phyloP scores from a whole-genome alignment of 2,329 filamentous ascomycete genomes.

The Exophiala dermatitidis region DNA sequence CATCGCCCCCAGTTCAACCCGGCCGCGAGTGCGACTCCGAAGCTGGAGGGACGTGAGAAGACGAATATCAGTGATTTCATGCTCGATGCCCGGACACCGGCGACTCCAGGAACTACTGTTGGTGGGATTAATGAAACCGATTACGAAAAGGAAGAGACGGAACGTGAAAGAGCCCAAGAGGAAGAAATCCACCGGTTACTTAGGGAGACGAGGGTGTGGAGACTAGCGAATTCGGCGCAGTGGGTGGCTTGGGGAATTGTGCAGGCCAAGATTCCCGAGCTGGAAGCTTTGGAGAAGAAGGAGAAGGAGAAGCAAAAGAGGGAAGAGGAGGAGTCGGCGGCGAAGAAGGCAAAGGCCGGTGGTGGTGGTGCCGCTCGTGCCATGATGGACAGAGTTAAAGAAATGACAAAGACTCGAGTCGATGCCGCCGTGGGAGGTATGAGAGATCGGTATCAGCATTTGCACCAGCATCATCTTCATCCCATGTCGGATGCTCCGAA shows the following conservation, averaged over 20 bases:
- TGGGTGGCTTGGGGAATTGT: constrained; percentile 98
- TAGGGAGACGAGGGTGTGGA: constrained; percentile 76
- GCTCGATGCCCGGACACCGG: constrained; percentile 53
- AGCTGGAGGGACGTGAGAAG: constrained; percentile 34
- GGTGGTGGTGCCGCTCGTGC: constrained; percentile 7
- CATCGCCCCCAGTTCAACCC: constrained; percentile 64
- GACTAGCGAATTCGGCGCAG: constrained; percentile 75
- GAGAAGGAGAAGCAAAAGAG: not conserved
- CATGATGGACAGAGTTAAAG: constrained; percentile 24
- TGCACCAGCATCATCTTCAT: not conserved
- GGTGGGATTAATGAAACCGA: constrained; percentile 5
- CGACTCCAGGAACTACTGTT: constrained; percentile 14
- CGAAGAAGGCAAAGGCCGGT: constrained; percentile 1
- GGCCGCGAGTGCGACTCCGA: constrained; percentile 43
- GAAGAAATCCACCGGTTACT: constrained; percentile 62
- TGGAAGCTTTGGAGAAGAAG: constrained; percentile 44
- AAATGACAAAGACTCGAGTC: constrained; percentile 20
- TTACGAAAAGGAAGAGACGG: constrained; percentile 46
- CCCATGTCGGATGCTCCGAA: constrained; percentile 24
- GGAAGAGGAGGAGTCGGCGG: not conserved
- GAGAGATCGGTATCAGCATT: not conserved
- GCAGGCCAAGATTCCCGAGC: constrained; percentile 76
- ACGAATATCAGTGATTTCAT: constrained; percentile 54
- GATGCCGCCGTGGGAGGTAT: constrained; percentile 4
- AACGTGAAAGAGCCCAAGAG: constrained; percentile 58